phyloP scores from a whole-genome alignment of 1,139 yeast genomes.

The Geotrichum citri-aurantii region DNA sequence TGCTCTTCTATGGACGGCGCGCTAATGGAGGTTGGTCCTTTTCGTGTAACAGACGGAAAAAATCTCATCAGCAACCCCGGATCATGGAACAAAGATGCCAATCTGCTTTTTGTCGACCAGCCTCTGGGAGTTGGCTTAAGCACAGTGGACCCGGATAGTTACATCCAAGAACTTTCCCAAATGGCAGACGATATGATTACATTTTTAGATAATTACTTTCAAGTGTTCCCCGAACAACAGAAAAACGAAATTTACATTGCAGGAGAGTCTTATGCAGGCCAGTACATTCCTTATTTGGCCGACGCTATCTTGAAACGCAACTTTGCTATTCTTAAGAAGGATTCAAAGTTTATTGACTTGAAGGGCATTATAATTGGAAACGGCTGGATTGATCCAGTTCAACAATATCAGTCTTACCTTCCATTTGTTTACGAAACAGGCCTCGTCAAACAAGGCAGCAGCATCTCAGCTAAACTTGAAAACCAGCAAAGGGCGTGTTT shows the following conservation, averaged over 20 bases:
- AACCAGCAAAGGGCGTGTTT: slow-evolving; percentile 29
- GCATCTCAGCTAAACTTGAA: slow-evolving; percentile 32
- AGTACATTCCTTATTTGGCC: slow-evolving; percentile 86
- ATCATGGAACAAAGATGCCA: slow-evolving; percentile 78
- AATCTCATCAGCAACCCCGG: slow-evolving; percentile 56
- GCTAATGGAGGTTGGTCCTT: slow-evolving; percentile 84
- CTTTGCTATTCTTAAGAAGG: slow-evolving; percentile 26
- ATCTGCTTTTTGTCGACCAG: slow-evolving; percentile 82
- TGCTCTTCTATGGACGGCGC: slow-evolving; percentile 98
- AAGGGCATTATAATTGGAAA: slow-evolving; percentile 77
- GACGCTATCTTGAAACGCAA: slow-evolving; percentile 51
- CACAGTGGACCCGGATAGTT: slow-evolving; percentile 44
- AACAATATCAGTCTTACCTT: slow-evolving; percentile 73
- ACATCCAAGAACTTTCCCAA: slow-evolving; percentile 52
- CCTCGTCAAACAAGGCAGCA: slow-evolving; percentile 40
- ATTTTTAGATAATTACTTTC: slow-evolving; percentile 62
- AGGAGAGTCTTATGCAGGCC: slow-evolving; percentile 97
- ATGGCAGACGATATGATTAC: slow-evolving; percentile 52
- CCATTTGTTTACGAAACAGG: slow-evolving; percentile 64
- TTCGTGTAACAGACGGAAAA: slow-evolving; percentile 49
- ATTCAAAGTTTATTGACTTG: slow-evolving; percentile 39
- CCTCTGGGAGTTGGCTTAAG: slow-evolving; percentile 95
- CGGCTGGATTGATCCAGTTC: slow-evolving; percentile 89
- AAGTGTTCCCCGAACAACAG: slow-evolving; percentile 66
- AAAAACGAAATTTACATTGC: slow-evolving; percentile 67